Evolutionary conservation across 1,284 basidiomycete genomes (phyloP), one percentile per base, ranked within the genome.

Genomic region (Apiotrichum gamsii): DNA sequence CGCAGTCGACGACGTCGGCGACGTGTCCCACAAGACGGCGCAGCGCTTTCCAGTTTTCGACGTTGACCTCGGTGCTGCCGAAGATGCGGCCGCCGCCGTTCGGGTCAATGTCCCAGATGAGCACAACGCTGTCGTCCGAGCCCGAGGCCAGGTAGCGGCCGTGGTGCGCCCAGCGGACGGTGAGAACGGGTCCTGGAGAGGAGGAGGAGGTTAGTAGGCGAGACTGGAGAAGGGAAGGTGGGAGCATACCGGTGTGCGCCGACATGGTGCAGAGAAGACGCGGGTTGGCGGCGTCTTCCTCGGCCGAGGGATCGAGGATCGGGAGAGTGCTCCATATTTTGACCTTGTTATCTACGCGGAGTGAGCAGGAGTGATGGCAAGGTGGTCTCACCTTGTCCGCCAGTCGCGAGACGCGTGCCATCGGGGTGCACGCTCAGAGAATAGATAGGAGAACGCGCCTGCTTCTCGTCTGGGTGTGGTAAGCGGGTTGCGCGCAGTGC

Each of bases 301-400:
- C 88, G 0, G 82, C 80, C 15, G 80, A 77, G 19, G 78, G 72
- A 51, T 84, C 83, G 28, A 97, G 76, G 58, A 98, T 94, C 1
- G 93, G 90, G 50, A 86, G 84, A 0, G 94, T 97, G 54, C 86
- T 87, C 95, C 95, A 98, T 71, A 98, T 90, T 53, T 91, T 85
- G 56, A 99, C 83, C 76, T 95, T 95, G 39, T 88, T 84, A 70
- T 97, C 91, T 74, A 59, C n/a, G n/a, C n/a, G n/a, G n/a, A n/a
- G n/a, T n/a, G n/a, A n/a, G n/a, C n/a, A n/a, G n/a, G n/a, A n/a
- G n/a, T n/a, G n/a, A n/a, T n/a, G n/a, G n/a, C n/a, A n/a, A n/a
- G n/a, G n/a, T n/a, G n/a, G n/a, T n/a, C 69, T 37, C 43, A 73
- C 75, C 77, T 37, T 96, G 77, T 14, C 94, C 93, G 18, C 91